These are phyloP conservation scores for Spirogloea muscicola DNA, from an alignment of 139 green algal genomes.

Conservation along the genomic window DNA sequence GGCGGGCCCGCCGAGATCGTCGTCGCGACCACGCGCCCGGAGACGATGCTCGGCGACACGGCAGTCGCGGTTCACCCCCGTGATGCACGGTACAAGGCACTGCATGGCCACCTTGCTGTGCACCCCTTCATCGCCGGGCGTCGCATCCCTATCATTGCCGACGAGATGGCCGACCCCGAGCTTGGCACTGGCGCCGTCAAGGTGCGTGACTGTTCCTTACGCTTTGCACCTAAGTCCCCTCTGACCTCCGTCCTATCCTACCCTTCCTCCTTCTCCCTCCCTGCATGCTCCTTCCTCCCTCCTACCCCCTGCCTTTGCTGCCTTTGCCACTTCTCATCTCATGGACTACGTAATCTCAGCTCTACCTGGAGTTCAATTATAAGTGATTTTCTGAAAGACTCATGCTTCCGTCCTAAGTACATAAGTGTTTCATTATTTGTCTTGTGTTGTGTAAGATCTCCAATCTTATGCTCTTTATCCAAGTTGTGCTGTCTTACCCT, in stretches of 20 bases:
- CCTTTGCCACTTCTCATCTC: too few species aligned
- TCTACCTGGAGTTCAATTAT: too few species aligned
- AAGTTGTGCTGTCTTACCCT: not conserved
- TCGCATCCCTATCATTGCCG: conserved; percentile 88
- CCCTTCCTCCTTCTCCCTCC: not conserved
- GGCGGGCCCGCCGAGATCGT: conserved; percentile 59
- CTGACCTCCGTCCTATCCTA: not conserved
- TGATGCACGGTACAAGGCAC: conserved; percentile 73
- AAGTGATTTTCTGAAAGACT: too few species aligned
- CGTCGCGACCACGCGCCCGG: conserved; percentile 69
- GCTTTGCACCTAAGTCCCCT: not conserved
- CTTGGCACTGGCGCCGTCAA: conserved; percentile 92
- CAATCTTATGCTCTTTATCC: not conserved
- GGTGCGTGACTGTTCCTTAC: conserved; percentile 1
- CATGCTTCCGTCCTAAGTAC: too few species aligned
- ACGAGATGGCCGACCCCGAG: conserved; percentile 93
- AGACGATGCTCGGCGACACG: conserved; percentile 98
- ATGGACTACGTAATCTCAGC: too few species aligned
- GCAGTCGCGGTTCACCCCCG: conserved; percentile 94
- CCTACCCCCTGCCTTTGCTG: not conserved
- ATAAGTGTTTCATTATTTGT: not conserved
- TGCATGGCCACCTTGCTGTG: conserved; percentile 80
- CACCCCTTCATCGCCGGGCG: conserved; percentile 84
- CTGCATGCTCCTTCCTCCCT: not conserved
- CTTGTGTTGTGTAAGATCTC: not conserved